phyloP scores from a whole-genome alignment of 2,329 filamentous ascomycete genomes.

The Diaporthe amygdali region DNA sequence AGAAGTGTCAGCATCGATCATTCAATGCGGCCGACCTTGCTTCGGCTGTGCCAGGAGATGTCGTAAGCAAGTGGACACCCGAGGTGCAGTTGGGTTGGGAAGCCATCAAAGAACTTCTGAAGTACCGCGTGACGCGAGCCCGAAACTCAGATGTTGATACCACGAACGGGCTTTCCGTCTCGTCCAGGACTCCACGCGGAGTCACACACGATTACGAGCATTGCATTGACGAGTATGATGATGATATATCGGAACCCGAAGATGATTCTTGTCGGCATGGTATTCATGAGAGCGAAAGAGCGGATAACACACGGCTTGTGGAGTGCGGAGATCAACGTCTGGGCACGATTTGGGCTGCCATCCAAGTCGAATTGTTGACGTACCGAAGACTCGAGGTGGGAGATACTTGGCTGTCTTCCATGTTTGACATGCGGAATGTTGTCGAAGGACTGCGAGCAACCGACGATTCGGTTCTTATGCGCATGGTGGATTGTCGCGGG shows the following conservation, averaged over 20 bases:
- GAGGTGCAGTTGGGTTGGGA: neutral
- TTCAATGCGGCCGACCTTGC: neutral
- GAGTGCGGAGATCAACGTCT: neutral
- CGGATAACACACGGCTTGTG: fast-evolving
- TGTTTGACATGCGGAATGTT: neutral
- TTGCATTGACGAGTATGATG: neutral
- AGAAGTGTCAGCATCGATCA: neutral
- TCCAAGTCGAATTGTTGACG: neutral
- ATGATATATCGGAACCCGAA: neutral
- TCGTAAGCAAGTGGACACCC: too few species aligned
- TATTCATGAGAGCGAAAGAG: neutral
- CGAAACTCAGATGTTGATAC: neutral
- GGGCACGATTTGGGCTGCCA: neutral
- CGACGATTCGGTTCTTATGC: neutral
- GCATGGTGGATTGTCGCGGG: neutral
- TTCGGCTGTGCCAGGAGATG: neutral
- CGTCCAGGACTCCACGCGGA: neutral
- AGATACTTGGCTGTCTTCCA: neutral
- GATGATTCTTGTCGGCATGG: neutral
- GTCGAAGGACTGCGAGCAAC: neutral
- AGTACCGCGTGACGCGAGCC: neutral
- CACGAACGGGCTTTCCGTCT: fast-evolving
- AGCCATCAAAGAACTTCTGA: neutral
- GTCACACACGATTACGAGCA: neutral
- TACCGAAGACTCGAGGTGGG: neutral